Evolutionary conservation across 352 stramenopile genomes (phyloP).

Genomic region (Peronospora destructor): DNA sequence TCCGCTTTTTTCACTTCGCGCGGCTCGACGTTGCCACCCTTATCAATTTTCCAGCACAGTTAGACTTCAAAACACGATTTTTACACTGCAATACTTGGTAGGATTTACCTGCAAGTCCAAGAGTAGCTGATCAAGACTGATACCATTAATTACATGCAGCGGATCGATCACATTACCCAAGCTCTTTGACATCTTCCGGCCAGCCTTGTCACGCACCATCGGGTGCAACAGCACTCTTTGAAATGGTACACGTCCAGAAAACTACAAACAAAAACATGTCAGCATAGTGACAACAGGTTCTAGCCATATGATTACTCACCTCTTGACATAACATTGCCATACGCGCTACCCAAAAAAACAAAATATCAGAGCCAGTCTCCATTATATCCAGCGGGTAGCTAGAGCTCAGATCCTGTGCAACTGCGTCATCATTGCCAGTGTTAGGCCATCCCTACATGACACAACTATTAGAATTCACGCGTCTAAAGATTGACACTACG

Average conservation of each 20-base stretch:
- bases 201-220: constrained; percentile 99
- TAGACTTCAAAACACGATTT: background rate
- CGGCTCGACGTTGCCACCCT: constrained; percentile 54
- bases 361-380: constrained; percentile 95
- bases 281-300: background rate
- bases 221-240: constrained; percentile 97
- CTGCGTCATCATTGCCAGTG: constrained; percentile 39
- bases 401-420: constrained; percentile 23
- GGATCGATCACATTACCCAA: constrained; percentile 99
- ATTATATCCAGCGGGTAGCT: constrained; percentile 70
- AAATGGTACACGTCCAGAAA: constrained; percentile 95
- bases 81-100: background rate
- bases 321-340: constrained; percentile 99
- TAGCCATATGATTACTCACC: constrained; percentile 35
- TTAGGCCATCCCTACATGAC: constrained; percentile 93
- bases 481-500: background rate
- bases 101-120: constrained; percentile 79
- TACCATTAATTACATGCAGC: constrained; percentile 96
- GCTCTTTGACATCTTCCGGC: constrained; percentile 99
- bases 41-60: constrained; percentile 2
- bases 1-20: constrained; percentile 95
- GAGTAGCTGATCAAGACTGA: constrained; percentile 90
- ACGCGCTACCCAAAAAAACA: constrained; percentile 99
- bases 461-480: background rate
- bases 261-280: constrained; percentile 27